Base-by-base conservation (phyloP, 306 rosid genomes). In the Malus sieversii region DNA sequence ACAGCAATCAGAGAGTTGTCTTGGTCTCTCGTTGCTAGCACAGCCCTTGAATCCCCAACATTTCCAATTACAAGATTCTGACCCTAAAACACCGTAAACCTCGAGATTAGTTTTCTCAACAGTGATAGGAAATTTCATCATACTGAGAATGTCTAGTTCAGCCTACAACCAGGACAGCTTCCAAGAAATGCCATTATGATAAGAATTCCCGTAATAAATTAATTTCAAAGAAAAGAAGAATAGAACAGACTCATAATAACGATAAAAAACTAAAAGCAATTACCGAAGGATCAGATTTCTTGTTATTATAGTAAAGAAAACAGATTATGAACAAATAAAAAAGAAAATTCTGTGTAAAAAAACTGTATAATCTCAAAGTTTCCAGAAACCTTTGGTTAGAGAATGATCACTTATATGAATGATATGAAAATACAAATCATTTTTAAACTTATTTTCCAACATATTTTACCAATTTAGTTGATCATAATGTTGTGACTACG, bases 31-130 rank as follows among this genome's bases (percentile, higher is more conserved):
- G 87, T 84, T 48, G 86, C 90, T 76, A 86, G 78, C 48, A 86
- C 87, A 16, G 87, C 90, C 61, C 90, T 86, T 1, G 90, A 86
- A 45, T 86, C 90, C 35, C 90, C 90, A 33, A 86, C 86, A 79
- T 86, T 86, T 59, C 87, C 90, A 25, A 86, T 70, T 32, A 86
- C 75, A 70, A 86, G 80, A 75, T 84, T 72, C 75, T 73, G 82
- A 73, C 84, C 90, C 87, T 79, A 75, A 27, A 60, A 70, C 51
- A 57, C 63, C 80, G 58, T 19, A 35, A 15, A 19, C 10, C 35
- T 12, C 9, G 20, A 70, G 10, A 52, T 75, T 23, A 68, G 35
- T 25, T 55, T 29, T 29, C 29, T 22, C 22, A 60, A 48, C 18
- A 20, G 11, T 67, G 10, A 0, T 23, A 30, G 3, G 16, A 74